Conservation (phyloP, 768 basidiomycete species). For the Suillus occidentalis region DNA sequence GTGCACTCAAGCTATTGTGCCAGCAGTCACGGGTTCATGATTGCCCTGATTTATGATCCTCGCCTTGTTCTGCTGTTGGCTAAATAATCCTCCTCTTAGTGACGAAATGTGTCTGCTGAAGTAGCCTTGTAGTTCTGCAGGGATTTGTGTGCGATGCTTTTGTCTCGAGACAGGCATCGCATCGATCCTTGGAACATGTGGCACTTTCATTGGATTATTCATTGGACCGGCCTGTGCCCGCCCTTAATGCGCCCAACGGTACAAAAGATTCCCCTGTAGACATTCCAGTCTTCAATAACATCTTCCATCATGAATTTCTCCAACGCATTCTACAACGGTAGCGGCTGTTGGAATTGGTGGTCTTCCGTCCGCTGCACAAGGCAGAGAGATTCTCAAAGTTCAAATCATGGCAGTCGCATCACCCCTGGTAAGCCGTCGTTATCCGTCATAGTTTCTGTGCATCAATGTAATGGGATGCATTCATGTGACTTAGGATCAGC, state of each 20-base stretch:
- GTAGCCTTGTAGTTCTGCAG: background rate
- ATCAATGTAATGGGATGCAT: background rate
- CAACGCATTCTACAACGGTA: background rate
- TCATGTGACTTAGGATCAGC: conserved; percentile 9
- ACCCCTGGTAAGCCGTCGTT: conserved; percentile 16
- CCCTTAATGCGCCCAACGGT: background rate
- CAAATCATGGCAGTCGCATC: conserved; percentile 22
- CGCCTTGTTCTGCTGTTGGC: background rate
- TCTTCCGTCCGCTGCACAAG: background rate
- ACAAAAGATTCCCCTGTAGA: background rate
- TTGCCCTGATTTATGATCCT: background rate
- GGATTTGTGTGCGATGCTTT: background rate
- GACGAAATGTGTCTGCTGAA: background rate
- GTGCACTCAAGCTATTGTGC: background rate
- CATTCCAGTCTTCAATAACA: background rate
- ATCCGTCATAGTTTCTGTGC: background rate
- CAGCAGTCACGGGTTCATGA: background rate
- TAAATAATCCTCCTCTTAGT: background rate
- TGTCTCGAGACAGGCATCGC: background rate
- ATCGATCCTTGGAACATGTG: background rate
- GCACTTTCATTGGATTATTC: background rate
- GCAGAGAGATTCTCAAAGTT: conserved; percentile 6
- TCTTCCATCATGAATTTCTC: background rate
- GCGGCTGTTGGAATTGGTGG: background rate
- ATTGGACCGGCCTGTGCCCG: background rate